Evolutionary conservation across 306 rosid species (phyloP).

Genomic region (Quercus alba): DNA sequence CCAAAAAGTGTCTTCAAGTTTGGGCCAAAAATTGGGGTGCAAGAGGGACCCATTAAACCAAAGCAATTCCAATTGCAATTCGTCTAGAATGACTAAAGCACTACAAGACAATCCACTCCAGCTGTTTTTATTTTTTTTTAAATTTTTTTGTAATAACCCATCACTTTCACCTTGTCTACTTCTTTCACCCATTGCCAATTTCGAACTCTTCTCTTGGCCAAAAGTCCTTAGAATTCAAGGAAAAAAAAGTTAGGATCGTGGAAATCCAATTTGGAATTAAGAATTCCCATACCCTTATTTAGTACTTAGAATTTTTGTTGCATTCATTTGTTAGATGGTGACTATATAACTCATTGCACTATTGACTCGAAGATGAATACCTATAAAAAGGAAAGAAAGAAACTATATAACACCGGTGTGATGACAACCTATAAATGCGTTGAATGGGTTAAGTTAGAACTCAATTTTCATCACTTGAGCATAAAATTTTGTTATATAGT

Average conservation of each 20-base stretch:
- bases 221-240: not conserved
- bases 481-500: too few relatives aligned
- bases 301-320: not conserved
- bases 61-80: conserved; percentile 43
- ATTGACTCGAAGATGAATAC: too few relatives aligned
- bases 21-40: conserved; percentile 21
- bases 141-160: not conserved
- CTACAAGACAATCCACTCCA: conserved; percentile 36
- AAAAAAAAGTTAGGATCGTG: not conserved
- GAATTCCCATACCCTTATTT: too few relatives aligned
- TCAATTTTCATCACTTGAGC: too few relatives aligned
- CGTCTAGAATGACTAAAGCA: conserved; percentile 21
- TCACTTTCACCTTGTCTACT: conserved; percentile 26
- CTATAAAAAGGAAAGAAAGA: too few relatives aligned
- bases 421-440: too few relatives aligned
- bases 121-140: conserved; percentile 23
- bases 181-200: not conserved
- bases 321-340: not conserved
- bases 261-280: not conserved
- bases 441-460: too few relatives aligned
- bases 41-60: conserved; percentile 35
- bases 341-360: too few relatives aligned
- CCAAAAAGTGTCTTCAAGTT: conserved; percentile 47
- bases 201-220: conserved; percentile 10
- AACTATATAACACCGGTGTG: too few relatives aligned